These are phyloP conservation scores for Hypoxylon fuscum DNA, from an alignment of 495 filamentous ascomycete genomes.

Conservation along the genomic window DNA sequence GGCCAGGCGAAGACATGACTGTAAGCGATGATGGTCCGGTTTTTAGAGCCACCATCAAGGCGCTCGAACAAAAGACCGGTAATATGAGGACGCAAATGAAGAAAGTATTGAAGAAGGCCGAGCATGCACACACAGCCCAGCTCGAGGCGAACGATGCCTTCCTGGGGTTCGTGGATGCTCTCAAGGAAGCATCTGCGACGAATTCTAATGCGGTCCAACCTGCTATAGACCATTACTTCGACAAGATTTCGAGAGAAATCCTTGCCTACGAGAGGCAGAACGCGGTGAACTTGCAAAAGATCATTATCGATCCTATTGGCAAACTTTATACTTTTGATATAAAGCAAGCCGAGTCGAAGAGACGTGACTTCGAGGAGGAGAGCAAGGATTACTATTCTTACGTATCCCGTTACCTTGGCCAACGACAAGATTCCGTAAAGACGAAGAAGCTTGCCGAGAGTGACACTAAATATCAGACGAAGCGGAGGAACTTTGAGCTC, in stretches of 20 bases:
- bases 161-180: conserved; percentile 81
- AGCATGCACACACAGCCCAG: conserved; percentile 84
- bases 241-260: conserved; percentile 94
- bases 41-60: conserved; percentile 97
- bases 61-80: conserved; percentile 95
- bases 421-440: conserved; percentile 93
- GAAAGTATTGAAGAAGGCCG: conserved; percentile 90
- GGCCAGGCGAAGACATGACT: conserved; percentile 87
- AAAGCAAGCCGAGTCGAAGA: conserved; percentile 96
- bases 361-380: conserved; percentile 97
- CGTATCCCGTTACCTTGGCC: conserved; percentile 91
- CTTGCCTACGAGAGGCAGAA: conserved; percentile 86
- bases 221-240: conserved; percentile 96
- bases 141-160: conserved; percentile 84
- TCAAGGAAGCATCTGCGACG: conserved; percentile 86
- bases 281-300: conserved; percentile 81
- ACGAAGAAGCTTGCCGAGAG: conserved; percentile 95
- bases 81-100: conserved; percentile 94
- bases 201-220: conserved; percentile 96
- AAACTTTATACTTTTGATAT: conserved; percentile 95
- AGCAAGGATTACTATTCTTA: conserved; percentile 98
- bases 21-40: conserved; percentile 91
- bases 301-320: conserved; percentile 92
- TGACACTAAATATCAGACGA: conserved; percentile 95
- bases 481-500: conserved; percentile 92